Evolutionary conservation across 805 yeast species (phyloP).

Genomic region (Myxozyma melibiosi): DNA sequence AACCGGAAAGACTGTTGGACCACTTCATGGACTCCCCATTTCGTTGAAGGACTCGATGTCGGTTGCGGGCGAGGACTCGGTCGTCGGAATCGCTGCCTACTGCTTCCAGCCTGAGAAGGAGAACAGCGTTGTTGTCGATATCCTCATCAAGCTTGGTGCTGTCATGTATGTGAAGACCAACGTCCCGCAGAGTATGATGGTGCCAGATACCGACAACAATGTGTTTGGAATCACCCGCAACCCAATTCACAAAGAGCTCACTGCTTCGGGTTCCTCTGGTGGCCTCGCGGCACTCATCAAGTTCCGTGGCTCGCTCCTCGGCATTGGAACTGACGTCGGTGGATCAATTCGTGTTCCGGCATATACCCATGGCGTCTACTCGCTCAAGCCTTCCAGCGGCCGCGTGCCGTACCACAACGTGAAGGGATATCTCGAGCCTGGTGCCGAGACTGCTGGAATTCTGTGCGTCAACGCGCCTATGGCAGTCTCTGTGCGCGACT

Average conservation of each 20-base stretch:
- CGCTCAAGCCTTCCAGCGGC: constrained; percentile 51
- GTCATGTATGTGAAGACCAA: constrained; percentile 62
- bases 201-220: constrained; percentile 58
- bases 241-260: constrained; percentile 51
- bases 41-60: constrained; percentile 67
- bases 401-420: constrained; percentile 44
- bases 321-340: constrained; percentile 60
- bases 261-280: constrained; percentile 59
- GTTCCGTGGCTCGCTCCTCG: constrained; percentile 52
- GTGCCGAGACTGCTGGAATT: constrained; percentile 45
- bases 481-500: constrained; percentile 63
- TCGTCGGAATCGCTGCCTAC: constrained; percentile 39
- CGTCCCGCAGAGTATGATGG: constrained; percentile 60
- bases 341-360: constrained; percentile 56
- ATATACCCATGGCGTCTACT: constrained; percentile 48
- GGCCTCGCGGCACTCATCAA: constrained; percentile 57
- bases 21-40: constrained; percentile 66
- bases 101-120: constrained; percentile 35
- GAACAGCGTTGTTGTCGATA: constrained; percentile 52
- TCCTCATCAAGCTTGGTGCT: constrained; percentile 56
- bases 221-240: constrained; percentile 55
- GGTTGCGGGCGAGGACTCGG: constrained; percentile 56
- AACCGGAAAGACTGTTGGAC: constrained; percentile 52
- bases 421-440: constrained; percentile 43
- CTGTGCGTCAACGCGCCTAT: constrained; percentile 70